These are phyloP conservation scores for Leishmania braziliensis DNA, from an alignment of 208 protist species.

Conservation along the genomic window DNA sequence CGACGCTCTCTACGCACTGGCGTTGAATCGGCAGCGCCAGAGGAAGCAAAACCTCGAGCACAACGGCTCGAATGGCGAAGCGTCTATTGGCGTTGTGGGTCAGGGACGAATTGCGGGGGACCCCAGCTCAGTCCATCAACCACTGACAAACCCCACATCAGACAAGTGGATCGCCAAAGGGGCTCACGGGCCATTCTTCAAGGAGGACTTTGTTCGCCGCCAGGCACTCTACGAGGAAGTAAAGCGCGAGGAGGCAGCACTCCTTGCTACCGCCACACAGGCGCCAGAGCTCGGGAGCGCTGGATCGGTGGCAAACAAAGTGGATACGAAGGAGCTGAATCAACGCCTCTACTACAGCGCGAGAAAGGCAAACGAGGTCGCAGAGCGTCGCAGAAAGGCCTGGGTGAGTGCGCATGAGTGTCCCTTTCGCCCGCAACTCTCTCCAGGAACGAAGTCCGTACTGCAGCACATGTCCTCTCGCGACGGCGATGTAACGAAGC, in stretches of 20 bases:
- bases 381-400: constrained; percentile 32
- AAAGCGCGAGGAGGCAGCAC: constrained; percentile 46
- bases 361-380: constrained; percentile 26
- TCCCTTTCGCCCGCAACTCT: constrained; percentile 64
- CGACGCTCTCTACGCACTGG: constrained; percentile 26
- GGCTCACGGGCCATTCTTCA: constrained; percentile 71
- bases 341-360: constrained; percentile 63
- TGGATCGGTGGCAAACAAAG: background rate
- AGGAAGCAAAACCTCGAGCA: background rate
- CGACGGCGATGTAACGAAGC: constrained; percentile 73
- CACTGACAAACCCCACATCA: constrained; percentile 60
- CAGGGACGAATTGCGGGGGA: background rate
- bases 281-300: background rate
- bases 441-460: constrained; percentile 65
- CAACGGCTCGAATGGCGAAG: background rate
- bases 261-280: constrained; percentile 9
- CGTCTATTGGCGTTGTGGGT: background rate
- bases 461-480: constrained; percentile 34
- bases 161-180: constrained; percentile 73
- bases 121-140: constrained; percentile 25
- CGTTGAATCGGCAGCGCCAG: constrained; percentile 21
- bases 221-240: constrained; percentile 74
- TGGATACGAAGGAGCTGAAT: constrained; percentile 33
- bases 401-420: constrained; percentile 40
- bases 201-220: constrained; percentile 65